Evolutionary conservation across 2,329 filamentous ascomycete genomes (phyloP).

Genomic region (Nigrospora sphaerica): DNA sequence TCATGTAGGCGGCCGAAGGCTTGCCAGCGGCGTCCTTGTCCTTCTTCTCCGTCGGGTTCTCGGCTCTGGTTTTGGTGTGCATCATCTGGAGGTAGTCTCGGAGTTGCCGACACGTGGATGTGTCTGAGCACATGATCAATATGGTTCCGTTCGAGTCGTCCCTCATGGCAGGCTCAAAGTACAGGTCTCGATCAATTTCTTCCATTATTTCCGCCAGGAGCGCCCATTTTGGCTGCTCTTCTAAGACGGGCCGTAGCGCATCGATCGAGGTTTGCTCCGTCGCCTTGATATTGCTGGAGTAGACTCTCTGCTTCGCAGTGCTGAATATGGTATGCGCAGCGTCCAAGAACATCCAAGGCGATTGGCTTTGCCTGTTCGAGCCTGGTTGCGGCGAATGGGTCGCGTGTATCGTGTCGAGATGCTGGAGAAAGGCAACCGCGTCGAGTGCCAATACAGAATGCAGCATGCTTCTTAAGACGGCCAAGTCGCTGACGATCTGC

Average conservation of each 20-base stretch:
- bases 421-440: constrained; percentile 83
- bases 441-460: constrained; percentile 80
- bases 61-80: constrained; percentile 58
- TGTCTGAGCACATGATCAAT: constrained; percentile 90
- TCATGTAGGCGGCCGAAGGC: constrained; percentile 77
- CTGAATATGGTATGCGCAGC: constrained; percentile 92
- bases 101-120: constrained; percentile 78
- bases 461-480: constrained; percentile 74
- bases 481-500: constrained; percentile 87
- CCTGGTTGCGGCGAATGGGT: constrained; percentile 84
- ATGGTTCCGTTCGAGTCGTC: constrained; percentile 90
- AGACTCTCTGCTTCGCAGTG: constrained; percentile 81
- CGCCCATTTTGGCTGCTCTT: constrained; percentile 92
- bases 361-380: constrained; percentile 80
- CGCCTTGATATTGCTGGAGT: constrained; percentile 59
- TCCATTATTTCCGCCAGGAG: constrained; percentile 83
- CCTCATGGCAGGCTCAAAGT: constrained; percentile 68
- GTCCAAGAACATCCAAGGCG: constrained; percentile 93
- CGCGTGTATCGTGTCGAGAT: constrained; percentile 88
- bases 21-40: constrained; percentile 44
- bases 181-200: constrained; percentile 87
- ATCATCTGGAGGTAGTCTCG: constrained; percentile 89
- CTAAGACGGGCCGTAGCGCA: constrained; percentile 71
- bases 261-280: constrained; percentile 42
- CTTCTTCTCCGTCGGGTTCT: constrained; percentile 25